Conservation (phyloP, 169 alveolate genomes). For the Cryptosporidium andersoni region DNA sequence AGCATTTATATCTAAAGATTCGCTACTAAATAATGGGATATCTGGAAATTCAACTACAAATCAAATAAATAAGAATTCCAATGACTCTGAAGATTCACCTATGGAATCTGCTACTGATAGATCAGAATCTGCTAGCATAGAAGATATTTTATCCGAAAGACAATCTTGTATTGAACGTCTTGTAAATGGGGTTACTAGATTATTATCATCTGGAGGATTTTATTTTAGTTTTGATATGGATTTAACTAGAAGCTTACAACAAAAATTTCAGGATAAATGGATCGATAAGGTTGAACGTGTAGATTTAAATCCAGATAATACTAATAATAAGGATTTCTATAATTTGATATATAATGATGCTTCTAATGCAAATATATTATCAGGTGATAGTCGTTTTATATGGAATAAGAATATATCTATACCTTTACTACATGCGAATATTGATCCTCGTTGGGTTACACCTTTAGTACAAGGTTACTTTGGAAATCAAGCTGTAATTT, state of each 20-base stretch:
- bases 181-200: constrained; percentile 57
- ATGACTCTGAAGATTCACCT: background rate
- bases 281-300: constrained; percentile 34
- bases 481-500: constrained; percentile 43
- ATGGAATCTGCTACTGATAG: background rate
- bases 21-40: background rate
- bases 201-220: constrained; percentile 69
- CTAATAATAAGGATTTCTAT: background rate
- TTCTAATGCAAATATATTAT: constrained; percentile 26
- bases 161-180: constrained; percentile 5
- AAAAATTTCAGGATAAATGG: constrained; percentile 34
- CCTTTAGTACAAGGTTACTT: constrained; percentile 82
- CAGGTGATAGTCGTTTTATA: constrained; percentile 55
- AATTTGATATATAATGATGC: background rate
- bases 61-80: background rate
- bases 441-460: constrained; percentile 79
- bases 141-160: constrained; percentile 46
- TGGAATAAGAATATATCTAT: constrained; percentile 58
- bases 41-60: background rate
- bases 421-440: constrained; percentile 34
- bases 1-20: constrained; percentile 1
- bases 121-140: constrained; percentile 5
- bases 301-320: constrained; percentile 12
- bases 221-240: constrained; percentile 60
- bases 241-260: constrained; percentile 37